A percentile compares a stretch with the other conserved stretches of the same genome.
Conservation (phyloP, 2,329 filamentous ascomycete genomes). For the Akanthomyces dipterigenus region DNA sequence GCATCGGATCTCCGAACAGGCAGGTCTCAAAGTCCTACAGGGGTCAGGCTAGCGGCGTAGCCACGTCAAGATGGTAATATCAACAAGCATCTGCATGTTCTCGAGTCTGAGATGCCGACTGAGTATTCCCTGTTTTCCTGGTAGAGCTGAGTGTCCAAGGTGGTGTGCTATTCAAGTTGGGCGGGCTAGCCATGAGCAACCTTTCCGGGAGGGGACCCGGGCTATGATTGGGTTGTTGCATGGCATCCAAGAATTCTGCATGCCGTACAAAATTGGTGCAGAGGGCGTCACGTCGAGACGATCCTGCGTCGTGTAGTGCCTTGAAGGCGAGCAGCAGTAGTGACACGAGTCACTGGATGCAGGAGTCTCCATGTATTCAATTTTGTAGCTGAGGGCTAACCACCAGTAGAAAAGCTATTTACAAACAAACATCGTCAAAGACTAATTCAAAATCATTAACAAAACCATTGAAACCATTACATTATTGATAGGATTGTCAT, state of each 20-base stretch:
- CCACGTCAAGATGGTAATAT: neutral
- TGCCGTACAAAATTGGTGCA: no score
- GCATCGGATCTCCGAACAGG: neutral
- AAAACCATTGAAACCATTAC: neutral
- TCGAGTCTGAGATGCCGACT: neutral
- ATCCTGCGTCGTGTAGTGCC: no score
- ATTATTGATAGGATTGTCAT: neutral
- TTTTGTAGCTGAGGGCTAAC: neutral
- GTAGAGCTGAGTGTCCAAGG: neutral
- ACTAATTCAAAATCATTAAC: neutral
- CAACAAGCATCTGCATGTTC: neutral
- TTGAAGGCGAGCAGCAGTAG: no score
- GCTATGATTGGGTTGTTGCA: no score
- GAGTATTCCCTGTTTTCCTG: neutral
- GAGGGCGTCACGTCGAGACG: no score
- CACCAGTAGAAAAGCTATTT: neutral
- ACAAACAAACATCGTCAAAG: no score
- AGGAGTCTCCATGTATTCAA: no score
- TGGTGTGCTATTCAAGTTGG: neutral
- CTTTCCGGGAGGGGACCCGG: no score
- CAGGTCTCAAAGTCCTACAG: neutral
- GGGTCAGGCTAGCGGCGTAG: neutral
- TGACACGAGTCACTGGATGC: no score
- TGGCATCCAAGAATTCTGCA: no score
- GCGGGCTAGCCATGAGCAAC: neutral